These are phyloP conservation scores for Astragalus membranaceus DNA, from an alignment of 306 rosid species.

Conservation along the genomic window DNA sequence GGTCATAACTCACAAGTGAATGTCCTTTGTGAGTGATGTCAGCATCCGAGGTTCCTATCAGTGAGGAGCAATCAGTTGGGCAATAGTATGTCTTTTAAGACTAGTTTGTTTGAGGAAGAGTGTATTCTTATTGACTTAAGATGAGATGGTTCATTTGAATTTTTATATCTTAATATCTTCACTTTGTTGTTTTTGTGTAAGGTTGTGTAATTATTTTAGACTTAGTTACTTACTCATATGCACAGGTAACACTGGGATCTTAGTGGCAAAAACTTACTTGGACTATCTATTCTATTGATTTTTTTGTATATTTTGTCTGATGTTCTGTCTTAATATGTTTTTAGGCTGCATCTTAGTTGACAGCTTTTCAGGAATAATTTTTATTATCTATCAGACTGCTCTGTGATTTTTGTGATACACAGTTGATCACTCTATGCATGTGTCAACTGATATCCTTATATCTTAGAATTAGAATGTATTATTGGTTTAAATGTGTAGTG, in stretches of 20 bases:
- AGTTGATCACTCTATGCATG: not conserved
- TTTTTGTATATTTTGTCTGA: not conserved
- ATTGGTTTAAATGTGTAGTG: not conserved
- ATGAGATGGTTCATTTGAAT: not conserved
- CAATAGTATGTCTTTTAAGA: constrained; percentile 9
- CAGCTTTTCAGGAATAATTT: not conserved
- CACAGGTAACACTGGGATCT: not conserved
- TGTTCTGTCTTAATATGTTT: not conserved
- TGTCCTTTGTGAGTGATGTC: not conserved
- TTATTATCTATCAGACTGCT: not conserved
- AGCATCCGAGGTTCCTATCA: too few species aligned
- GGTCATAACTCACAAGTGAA: not conserved
- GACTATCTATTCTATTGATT: constrained; percentile 6
- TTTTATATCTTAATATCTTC: not conserved
- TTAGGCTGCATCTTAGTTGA: not conserved
- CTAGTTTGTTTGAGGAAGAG: not conserved
- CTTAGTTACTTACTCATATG: not conserved
- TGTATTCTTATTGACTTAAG: not conserved
- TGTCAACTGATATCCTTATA: not conserved
- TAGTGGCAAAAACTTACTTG: not conserved
- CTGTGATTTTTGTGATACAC: constrained; percentile 1
- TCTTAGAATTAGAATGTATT: not conserved
- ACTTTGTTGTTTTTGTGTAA: not conserved
- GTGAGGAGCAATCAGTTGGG: not conserved
- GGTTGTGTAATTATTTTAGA: not conserved